Percentiles rank a stretch among this genome's conserved stretches.
Conservation (phyloP, 2,329 filamentous ascomycete species). For the Apiospora aurea region DNA sequence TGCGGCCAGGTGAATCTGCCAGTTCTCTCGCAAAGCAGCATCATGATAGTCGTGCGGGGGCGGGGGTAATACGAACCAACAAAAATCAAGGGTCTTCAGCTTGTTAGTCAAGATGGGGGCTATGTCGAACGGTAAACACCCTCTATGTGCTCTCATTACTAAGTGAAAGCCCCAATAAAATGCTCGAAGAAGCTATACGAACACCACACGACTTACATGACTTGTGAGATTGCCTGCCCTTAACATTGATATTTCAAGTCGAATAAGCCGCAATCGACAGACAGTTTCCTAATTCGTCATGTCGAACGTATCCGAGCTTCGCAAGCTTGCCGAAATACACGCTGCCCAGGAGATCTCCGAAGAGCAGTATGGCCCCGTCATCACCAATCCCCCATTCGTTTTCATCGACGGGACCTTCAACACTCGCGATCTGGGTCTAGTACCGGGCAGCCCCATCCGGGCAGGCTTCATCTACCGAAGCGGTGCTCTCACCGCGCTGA, state of each 20-base stretch:
- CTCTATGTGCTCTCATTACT: background rate
- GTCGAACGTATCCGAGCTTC: constrained; percentile 41
- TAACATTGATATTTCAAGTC: background rate
- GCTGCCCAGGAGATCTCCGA: constrained; percentile 47
- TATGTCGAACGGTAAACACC: background rate
- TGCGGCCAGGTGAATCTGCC: background rate
- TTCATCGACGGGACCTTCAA: constrained; percentile 57
- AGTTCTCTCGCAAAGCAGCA: background rate
- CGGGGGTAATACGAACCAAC: background rate
- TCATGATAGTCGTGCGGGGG: background rate
- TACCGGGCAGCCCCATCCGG: constrained; percentile 50
- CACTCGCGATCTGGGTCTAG: constrained; percentile 56
- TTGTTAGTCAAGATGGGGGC: background rate
- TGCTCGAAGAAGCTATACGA: background rate
- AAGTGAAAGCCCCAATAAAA: background rate
- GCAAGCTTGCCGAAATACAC: constrained; percentile 51
- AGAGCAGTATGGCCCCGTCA: constrained; percentile 44
- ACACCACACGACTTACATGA: background rate
- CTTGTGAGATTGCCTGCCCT: background rate
- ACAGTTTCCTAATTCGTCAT: constrained; percentile 29
- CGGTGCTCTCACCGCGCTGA: constrained; percentile 49
- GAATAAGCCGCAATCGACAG: background rate
- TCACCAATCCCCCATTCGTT: constrained; percentile 55
- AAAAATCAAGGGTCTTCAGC: background rate
- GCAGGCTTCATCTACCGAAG: constrained; percentile 54